Evolutionary conservation across 73 alveolate species (phyloP).

Genomic region (Paramecium tetraurelia): DNA sequence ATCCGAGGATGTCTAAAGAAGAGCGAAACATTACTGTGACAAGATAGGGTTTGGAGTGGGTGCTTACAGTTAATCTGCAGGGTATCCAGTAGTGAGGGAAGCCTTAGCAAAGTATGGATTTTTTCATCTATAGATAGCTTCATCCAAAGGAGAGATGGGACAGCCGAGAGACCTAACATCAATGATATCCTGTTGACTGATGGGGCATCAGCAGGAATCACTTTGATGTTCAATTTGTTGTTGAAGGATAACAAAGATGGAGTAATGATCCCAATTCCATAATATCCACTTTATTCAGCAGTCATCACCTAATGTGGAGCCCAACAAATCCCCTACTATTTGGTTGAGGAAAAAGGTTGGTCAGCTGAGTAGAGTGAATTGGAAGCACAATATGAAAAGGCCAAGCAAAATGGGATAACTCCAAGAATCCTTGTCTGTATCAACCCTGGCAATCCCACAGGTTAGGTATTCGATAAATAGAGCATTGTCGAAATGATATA

Average conservation of each 20-base stretch:
- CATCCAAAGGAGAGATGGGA: conserved; percentile 29
- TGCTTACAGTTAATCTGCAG: conserved; percentile 18
- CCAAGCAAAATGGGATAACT: conserved; percentile 73
- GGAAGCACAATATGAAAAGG: conserved; percentile 58
- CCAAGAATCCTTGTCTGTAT: conserved; percentile 83
- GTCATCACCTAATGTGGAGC: conserved; percentile 83
- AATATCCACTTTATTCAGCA: conserved; percentile 97
- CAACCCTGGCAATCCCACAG: conserved; percentile 99
- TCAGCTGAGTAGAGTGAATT: conserved; percentile 71
- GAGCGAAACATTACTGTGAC: neutral
- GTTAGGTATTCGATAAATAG: conserved; percentile 80
- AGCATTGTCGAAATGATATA: conserved; percentile 76
- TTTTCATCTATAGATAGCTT: neutral
- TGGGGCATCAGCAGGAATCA: conserved; percentile 60
- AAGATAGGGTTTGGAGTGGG: neutral
- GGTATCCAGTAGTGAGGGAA: conserved; percentile 32
- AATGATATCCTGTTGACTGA: conserved; percentile 48
- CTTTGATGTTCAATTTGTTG: conserved; percentile 14
- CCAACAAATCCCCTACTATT: conserved; percentile 79
- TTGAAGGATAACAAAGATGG: conserved; percentile 67
- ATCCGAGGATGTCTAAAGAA: conserved; percentile 16
- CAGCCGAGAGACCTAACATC: neutral
- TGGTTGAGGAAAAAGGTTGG: conserved; percentile 93
- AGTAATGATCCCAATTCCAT: conserved; percentile 91
- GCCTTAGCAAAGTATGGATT: neutral